Base-by-base conservation (phyloP, 495 filamentous ascomycete genomes). In the Lichenothelia convexa region DNA sequence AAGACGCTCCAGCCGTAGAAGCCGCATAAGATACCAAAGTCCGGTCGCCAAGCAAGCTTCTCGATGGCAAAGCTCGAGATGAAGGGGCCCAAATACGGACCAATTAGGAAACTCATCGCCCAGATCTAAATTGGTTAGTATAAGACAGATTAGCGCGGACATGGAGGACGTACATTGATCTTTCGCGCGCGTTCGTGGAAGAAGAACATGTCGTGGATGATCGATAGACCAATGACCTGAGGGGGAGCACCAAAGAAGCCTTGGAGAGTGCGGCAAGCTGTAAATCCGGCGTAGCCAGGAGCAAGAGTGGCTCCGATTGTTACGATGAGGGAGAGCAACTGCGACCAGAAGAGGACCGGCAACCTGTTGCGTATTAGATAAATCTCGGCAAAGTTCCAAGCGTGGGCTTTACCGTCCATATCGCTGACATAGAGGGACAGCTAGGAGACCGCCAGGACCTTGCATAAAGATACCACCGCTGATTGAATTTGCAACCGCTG, bases 261-360 rank as follows among this genome's bases (percentile, higher is more conserved):
- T 39, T 70, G 67, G 15, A 71, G 53, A n/a, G 64, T 59, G 12
- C 67, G 62, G 39, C 60, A 61, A 6, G 56, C 50, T 0, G 64
- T 68, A 43, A 68, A 70, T 18, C 53, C 50, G 2, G 54, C 50
- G 39, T 58, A 70, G 30, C 52, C 47, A 11, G 57, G 51, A 5
- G 65, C 59, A 1, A 62, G 49, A 0, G 63, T 58, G 3, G 63
- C 61, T 8, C 59, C 61, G 30, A 68, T 50, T 2, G 64, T 57
- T 49, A 64, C 57, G 22, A 64, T 54, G 38, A 57, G 53, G 8
- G 59, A 55, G 19, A 67, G 50, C 15, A 70, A 46, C 35, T 68
- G 64, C 3, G 63, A 60, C 60, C 62, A 70, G 24, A 70, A 57
- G 43, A 66, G 59, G 18, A 68, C 53, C 3, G 67, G 67, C 20